Base-by-base conservation (phyloP, 2,329 filamentous ascomycete genomes). In the Scortechinia acanthostroma region DNA sequence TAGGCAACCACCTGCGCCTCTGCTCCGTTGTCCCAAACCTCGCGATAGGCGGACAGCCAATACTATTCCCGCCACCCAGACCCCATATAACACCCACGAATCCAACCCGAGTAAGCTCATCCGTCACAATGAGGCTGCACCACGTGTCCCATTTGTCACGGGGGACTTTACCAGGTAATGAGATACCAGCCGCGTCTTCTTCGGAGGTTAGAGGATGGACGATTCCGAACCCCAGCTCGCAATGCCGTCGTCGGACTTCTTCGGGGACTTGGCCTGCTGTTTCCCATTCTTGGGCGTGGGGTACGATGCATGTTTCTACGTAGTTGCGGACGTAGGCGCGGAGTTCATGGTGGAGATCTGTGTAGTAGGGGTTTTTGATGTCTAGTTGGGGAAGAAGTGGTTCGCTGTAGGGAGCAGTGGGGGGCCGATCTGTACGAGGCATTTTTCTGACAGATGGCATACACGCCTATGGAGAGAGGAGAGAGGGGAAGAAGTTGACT, bases 1-100 rank as follows among this genome's bases (percentile, higher is more conserved):
- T 71, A 1, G 77, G 77, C 10, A 85, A 61, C 70, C 76, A 86
- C 37, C 67, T 67, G 16, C 55, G 58, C 56, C 78, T 78, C 60
- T 84, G 80, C 54, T 71, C 71, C 22, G 70, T 60, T 0, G 70
- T 83, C 1, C 82, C 82, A 52, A 78, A 77, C 43, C 75, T 68
- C n/a, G 82, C 69, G 42, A 86, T 66, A 0, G 82, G 82, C 3
- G 82, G 81, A 21, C 71, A 71, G 1, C 82, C 82, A 51, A 86
- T 86, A 1, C 69, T 66, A 33, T 76, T 77, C 0, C 73, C 81
- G 20, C 79, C 79, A 2, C 69, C 73, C 10, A 86, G 62, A 1
- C 73, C 74, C 54, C 73, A 77, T 3, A 69, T 61, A 2, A 83
- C 76, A 5, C 80, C 77, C 2, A 73, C 75, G 47, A 73, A 74